A percentile compares a stretch with the other conserved stretches of the same genome.
These are phyloP conservation scores for Rubroboletus satanas DNA, from an alignment of 768 basidiomycete genomes.

Conservation along the genomic window DNA sequence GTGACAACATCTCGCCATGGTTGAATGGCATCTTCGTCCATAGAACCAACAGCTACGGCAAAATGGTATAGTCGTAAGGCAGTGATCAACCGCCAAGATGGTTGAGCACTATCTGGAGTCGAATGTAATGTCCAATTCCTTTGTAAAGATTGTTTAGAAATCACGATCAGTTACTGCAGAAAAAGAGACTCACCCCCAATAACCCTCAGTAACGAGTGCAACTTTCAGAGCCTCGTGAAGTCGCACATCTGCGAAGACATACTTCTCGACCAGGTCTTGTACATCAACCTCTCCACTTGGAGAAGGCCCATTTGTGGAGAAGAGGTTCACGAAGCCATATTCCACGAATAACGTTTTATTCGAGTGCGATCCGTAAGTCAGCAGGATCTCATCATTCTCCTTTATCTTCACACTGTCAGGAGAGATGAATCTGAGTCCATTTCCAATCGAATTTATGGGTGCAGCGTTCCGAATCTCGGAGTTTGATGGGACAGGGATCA, in stretches of 20 bases:
- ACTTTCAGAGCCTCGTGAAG: conserved; percentile 47
- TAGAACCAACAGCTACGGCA: conserved; percentile 28
- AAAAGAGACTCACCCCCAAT: conserved; percentile 69
- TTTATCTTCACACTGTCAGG: conserved; percentile 40
- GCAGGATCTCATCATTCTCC: conserved; percentile 61
- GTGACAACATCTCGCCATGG: conserved; percentile 54
- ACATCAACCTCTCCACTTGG: conserved; percentile 60
- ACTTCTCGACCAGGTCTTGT: conserved; percentile 45
- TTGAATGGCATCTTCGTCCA: conserved; percentile 33
- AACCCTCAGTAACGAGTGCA: conserved; percentile 58
- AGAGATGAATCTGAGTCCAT: conserved; percentile 51
- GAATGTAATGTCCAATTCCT: conserved; percentile 82
- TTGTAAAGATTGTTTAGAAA: not conserved
- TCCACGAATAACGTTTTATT: conserved; percentile 80
- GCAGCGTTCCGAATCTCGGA: conserved; percentile 37
- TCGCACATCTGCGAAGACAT: conserved; percentile 44
- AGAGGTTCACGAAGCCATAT: conserved; percentile 76
- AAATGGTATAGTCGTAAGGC: conserved; percentile 65
- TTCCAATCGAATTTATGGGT: conserved; percentile 35
- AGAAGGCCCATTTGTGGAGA: conserved; percentile 25
- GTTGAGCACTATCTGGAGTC: conserved; percentile 56
- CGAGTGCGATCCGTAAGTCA: conserved; percentile 78
- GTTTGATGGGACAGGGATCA: conserved; percentile 39
- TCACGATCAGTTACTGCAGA: not conserved
- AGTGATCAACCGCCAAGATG: conserved; percentile 76